Evolutionary conservation across 495 filamentous ascomycete genomes (phyloP).

Genomic region (Penicillium waksmanii): DNA sequence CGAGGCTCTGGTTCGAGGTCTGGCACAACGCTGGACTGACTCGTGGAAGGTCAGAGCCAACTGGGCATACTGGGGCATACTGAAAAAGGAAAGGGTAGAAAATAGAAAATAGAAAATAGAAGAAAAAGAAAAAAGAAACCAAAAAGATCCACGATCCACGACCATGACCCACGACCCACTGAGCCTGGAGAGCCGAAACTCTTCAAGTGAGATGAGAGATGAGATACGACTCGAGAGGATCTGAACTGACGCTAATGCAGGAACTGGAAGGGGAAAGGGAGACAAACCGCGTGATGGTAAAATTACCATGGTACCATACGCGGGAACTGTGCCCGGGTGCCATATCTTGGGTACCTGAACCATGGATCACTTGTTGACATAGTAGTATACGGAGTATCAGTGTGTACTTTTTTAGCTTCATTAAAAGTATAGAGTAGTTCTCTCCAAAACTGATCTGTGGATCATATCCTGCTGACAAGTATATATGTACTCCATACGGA

Average conservation of each 20-base stretch:
- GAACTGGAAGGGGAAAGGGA: conserved; percentile 35
- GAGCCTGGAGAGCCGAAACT: not conserved
- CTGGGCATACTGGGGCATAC: too few relatives aligned
- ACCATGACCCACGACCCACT: conserved; percentile 2
- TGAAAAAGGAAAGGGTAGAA: not conserved
- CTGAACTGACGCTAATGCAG: conserved; percentile 44
- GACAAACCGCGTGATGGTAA: conserved; percentile 7
- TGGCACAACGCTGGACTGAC: not conserved
- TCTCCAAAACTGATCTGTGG: not conserved
- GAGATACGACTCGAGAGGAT: conserved; percentile 12
- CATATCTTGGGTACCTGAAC: conserved; percentile 17
- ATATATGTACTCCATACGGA: too few relatives aligned
- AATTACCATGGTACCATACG: not conserved
- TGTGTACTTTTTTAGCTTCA: not conserved
- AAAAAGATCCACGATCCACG: not conserved
- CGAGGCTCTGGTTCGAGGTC: not conserved
- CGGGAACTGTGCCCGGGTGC: not conserved
- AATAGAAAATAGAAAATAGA: not conserved
- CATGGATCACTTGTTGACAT: conserved; percentile 9
- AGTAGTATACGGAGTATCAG: not conserved
- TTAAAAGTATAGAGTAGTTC: not conserved
- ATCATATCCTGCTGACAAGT: too few relatives aligned
- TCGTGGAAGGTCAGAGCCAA: not conserved
- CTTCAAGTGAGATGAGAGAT: not conserved
- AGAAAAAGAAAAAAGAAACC: not conserved